phyloP scores from a whole-genome alignment of 768 basidiomycete genomes.

The Fomitopsis serialis region DNA sequence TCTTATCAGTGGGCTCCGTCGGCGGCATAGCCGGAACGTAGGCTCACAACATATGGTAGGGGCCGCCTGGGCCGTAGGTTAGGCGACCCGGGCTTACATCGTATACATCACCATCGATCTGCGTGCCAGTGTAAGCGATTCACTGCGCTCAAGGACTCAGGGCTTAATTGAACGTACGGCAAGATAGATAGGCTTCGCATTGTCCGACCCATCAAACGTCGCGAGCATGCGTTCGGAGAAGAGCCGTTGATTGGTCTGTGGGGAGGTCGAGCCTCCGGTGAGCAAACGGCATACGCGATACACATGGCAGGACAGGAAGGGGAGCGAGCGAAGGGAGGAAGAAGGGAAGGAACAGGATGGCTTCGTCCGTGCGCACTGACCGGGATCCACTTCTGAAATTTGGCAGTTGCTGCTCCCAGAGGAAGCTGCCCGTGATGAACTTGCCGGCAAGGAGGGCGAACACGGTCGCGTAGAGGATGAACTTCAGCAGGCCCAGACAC shows the following conservation, averaged over 20 bases:
- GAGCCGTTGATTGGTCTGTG: slow-evolving; percentile 53
- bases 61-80: slow-evolving; percentile 84
- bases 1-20: too few species aligned
- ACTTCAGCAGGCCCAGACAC: slow-evolving; percentile 60
- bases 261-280: slow-evolving; percentile 3
- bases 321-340: background rate
- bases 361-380: slow-evolving; percentile 4
- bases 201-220: slow-evolving; percentile 64
- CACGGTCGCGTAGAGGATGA: slow-evolving; percentile 52
- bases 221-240: slow-evolving; percentile 72
- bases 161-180: slow-evolving; percentile 47
- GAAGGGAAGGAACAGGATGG: background rate
- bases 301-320: background rate
- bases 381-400: slow-evolving; percentile 18
- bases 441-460: slow-evolving; percentile 61
- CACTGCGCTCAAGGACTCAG: slow-evolving; percentile 5
- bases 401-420: slow-evolving; percentile 61
- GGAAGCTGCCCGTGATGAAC: slow-evolving; percentile 81
- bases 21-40: background rate
- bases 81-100: slow-evolving; percentile 79
- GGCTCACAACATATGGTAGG: slow-evolving; percentile 59
- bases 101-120: slow-evolving; percentile 92
- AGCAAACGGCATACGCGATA: slow-evolving; percentile 4
- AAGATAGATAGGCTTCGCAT: slow-evolving; percentile 70
- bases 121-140: slow-evolving; percentile 1